These are phyloP conservation scores for Digitaria exilis DNA, from an alignment of 202 grass and related monocot genomes.

Conservation along the genomic window DNA sequence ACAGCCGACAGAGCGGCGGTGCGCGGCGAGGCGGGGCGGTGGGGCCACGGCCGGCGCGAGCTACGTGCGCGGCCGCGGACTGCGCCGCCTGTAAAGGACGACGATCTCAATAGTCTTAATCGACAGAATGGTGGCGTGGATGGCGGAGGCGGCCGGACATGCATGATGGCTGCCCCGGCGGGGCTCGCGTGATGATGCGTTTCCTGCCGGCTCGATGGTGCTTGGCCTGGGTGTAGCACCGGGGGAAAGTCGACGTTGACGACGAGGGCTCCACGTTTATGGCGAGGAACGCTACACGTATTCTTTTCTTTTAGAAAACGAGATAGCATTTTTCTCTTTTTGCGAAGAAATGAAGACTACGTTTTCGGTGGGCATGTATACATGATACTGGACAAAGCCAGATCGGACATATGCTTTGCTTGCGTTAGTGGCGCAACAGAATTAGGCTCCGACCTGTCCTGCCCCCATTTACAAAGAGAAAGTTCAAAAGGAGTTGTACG, in stretches of 20 bases:
- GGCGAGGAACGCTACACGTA: slow-evolving; percentile 28
- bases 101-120: too few relatives aligned
- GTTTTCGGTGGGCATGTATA: not conserved
- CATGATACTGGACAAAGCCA: not conserved
- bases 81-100: slow-evolving; percentile 46
- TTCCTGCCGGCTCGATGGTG: not conserved
- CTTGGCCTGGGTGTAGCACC: slow-evolving; percentile 9
- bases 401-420: slow-evolving; percentile 30
- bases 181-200: slow-evolving; percentile 26
- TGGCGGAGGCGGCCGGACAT: not conserved
- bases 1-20: not conserved
- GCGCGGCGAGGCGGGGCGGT: too few relatives aligned
- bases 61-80: slow-evolving; percentile 38
- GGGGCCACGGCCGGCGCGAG: not conserved
- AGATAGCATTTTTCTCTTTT: too few relatives aligned
- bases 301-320: not conserved
- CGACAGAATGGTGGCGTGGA: not conserved
- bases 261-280: not conserved
- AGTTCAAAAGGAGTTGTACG: not conserved
- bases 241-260: slow-evolving; percentile 42
- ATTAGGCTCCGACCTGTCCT: not conserved
- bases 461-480: not conserved
- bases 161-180: slow-evolving; percentile 24
- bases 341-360: too few relatives aligned
- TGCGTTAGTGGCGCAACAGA: not conserved